Evolutionary conservation across 768 basidiomycete genomes (phyloP), one percentile per base, ranked within the genome.

Genomic region (Phaeotremella fagi): DNA sequence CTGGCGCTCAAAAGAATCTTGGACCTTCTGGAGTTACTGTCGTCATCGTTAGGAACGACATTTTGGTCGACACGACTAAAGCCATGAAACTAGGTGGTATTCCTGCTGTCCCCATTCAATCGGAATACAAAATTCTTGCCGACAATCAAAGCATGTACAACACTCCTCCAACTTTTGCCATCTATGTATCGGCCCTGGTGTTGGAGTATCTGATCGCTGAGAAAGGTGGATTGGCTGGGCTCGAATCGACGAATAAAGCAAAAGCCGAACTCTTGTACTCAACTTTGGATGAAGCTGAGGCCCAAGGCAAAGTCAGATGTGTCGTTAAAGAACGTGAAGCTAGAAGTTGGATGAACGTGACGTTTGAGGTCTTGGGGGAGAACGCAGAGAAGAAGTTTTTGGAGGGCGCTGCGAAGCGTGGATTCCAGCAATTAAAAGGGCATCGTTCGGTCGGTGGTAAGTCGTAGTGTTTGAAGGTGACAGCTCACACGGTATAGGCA

Each of bases 1-100:
- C 92, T 5, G 95, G 95, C 43, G 95, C 87, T 22, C 95, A 99
- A 77, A 99, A 99, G 80, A 99, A 99, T 74, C 78, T 98, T 46
- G 92, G 94, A 6, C 95, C 95, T 2, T 85, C 95, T 0, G 95
- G 95, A 1, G 78, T 95, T 22, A 90, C 90, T 14, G 82, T 99
- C 73, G 78, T 92, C 63, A 95, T 99, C 76, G 88, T 97, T 20
- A 83, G 88, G n/a, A 83, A 94, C 54, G 91, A 95, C 76, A 86
- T 92, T 71, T 79, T 97, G 68, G 90, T 92, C 68, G 89, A 88
- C 70, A 85, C 88, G 44, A 86, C 90, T 63, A 84, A 83, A 1
- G 86, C 88, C 0, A 81, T 83, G 14, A 78, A 77, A 66, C 79
- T 87, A 52, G 88, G 89, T 31, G 60, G 65, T 22, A 85, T 85